These are phyloP conservation scores for Kluyveromyces dobzhanskii DNA, from an alignment of 805 yeast species.

Conservation along the genomic window DNA sequence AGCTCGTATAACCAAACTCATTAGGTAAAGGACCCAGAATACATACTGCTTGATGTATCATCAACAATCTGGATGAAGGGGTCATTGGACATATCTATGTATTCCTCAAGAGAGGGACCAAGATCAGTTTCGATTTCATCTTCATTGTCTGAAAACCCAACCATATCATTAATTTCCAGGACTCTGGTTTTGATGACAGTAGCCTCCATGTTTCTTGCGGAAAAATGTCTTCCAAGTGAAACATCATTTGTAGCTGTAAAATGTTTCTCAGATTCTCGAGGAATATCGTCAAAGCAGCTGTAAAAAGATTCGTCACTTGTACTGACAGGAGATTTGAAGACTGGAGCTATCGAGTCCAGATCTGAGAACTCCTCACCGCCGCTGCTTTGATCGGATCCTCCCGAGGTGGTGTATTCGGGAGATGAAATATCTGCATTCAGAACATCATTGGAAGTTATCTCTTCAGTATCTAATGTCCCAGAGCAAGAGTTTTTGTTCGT, in stretches of 20 bases:
- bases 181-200: slow-evolving; percentile 4
- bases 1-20: no score
- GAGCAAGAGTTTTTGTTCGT: background rate
- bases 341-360: slow-evolving; percentile 9
- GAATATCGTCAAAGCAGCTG: background rate
- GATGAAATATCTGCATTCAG: slow-evolving; percentile 15
- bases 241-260: background rate
- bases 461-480: background rate
- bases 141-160: slow-evolving; percentile 4
- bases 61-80: background rate
- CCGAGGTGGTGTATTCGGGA: slow-evolving; percentile 15
- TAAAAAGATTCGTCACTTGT: slow-evolving; percentile 6
- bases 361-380: slow-evolving; percentile 22
- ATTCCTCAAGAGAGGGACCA: background rate
- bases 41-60: background rate
- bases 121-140: background rate
- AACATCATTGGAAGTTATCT: background rate
- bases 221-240: background rate
- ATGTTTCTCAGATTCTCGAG: background rate
- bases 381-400: slow-evolving; percentile 19
- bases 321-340: slow-evolving; percentile 1
- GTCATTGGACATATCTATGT: background rate
- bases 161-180: slow-evolving; percentile 3
- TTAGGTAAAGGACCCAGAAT: background rate
- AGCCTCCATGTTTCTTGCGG: slow-evolving; percentile 1